Conservation (phyloP, 345 rosid species). For the Raphanus raphanistrum region DNA sequence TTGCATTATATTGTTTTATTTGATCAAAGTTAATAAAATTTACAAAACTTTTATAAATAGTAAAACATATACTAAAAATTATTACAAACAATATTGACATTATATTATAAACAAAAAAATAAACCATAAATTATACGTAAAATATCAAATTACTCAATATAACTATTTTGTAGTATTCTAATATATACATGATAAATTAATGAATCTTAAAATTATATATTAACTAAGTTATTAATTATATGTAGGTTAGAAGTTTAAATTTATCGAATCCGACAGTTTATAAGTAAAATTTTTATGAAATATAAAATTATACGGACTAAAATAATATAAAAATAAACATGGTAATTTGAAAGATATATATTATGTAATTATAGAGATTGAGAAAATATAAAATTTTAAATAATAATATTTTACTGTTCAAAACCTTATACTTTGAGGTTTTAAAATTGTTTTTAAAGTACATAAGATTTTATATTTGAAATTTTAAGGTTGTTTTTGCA, state of each 20-base stretch:
- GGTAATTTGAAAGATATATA: not conserved
- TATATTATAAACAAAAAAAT: too few species aligned
- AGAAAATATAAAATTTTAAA: too few species aligned
- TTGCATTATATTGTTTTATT: not conserved
- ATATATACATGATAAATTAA: not conserved
- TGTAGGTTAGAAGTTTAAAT: not conserved
- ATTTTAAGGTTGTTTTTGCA: too few species aligned
- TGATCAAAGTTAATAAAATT: not conserved
- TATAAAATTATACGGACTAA: too few species aligned
- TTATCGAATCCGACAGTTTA: not conserved
- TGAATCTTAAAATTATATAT: too few species aligned
- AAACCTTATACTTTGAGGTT: not conserved
- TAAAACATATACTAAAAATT: not conserved
- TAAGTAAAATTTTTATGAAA: not conserved
- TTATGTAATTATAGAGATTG: too few species aligned
- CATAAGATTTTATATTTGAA: too few species aligned
- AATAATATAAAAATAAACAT: too few species aligned
- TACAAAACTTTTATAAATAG: too few species aligned
- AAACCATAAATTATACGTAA: not conserved
- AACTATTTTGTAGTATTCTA: too few species aligned
- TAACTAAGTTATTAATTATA: too few species aligned
- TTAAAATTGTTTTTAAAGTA: not conserved
- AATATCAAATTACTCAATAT: not conserved
- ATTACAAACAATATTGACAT: not conserved
- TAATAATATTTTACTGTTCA: not conserved